These are phyloP conservation scores for Yarrowia hollandica DNA, from an alignment of 805 yeast genomes.

Conservation along the genomic window DNA sequence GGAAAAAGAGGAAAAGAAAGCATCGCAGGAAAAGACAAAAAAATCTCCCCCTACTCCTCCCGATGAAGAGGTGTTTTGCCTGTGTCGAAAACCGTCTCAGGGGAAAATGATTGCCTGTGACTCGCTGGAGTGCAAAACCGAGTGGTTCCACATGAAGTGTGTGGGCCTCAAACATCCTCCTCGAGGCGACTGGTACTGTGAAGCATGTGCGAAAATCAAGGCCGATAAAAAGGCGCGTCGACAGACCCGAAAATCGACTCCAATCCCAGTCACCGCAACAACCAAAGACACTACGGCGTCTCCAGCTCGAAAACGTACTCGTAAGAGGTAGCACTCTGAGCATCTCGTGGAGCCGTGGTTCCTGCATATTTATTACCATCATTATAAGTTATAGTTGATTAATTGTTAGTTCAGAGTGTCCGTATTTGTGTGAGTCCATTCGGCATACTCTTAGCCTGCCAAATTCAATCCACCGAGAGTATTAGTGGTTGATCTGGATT, in stretches of 20 bases:
- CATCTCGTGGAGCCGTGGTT: no score
- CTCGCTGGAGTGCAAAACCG: conserved; percentile 69
- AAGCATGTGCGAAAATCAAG: conserved; percentile 47
- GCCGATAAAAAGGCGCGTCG: neutral
- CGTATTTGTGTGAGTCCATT: no score
- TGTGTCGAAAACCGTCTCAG: conserved; percentile 48
- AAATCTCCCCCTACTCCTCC: conserved; percentile 1
- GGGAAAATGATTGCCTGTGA: conserved; percentile 95
- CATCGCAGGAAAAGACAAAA: neutral
- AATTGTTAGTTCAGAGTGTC: neutral
- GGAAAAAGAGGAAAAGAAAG: neutral
- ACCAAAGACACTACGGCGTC: no score
- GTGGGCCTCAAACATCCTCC: conserved; percentile 79
- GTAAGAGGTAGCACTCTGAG: no score
- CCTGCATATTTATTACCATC: neutral
- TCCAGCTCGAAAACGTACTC: no score
- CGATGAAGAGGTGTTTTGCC: conserved; percentile 45
- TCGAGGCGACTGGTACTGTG: conserved; percentile 75
- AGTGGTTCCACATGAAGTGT: conserved; percentile 94
- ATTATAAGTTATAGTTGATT: conserved; percentile 2
- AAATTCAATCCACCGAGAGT: no score
- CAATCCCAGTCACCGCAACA: no score
- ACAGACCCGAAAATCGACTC: neutral
- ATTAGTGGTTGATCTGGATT: no score
- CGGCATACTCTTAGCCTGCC: no score